Conservation (phyloP, 768 basidiomycete genomes). For the Mycena galopus region DNA sequence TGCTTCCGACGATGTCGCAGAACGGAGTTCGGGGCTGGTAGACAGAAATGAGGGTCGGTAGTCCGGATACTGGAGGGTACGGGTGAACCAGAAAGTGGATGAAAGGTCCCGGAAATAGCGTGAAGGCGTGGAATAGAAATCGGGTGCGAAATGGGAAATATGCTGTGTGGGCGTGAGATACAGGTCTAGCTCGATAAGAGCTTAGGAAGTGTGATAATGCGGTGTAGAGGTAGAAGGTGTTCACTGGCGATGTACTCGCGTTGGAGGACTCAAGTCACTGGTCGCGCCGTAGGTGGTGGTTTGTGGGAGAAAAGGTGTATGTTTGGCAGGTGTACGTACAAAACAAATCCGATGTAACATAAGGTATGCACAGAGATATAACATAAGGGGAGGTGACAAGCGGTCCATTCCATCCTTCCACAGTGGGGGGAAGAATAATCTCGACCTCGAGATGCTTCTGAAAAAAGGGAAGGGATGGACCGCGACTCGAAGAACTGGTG, state of each 20-base stretch:
- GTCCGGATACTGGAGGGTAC: background rate
- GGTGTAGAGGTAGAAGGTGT: too few species aligned
- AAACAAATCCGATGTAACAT: constrained; percentile 4
- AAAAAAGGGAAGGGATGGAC: background rate
- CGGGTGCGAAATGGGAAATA: background rate
- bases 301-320: background rate
- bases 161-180: background rate
- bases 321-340: background rate
- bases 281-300: background rate
- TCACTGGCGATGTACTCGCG: background rate
- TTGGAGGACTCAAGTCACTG: background rate
- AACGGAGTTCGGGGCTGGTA: too few species aligned
- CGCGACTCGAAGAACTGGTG: background rate
- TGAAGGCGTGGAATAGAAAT: background rate
- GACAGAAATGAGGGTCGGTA: too few species aligned
- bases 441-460: background rate
- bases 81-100: background rate
- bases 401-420: too few species aligned
- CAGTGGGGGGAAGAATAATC: background rate
- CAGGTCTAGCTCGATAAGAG: background rate
- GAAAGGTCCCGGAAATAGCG: background rate
- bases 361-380: background rate
- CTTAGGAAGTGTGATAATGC: too few species aligned
- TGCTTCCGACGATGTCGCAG: too few species aligned
- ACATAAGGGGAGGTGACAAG: background rate